phyloP scores from a whole-genome alignment of 805 yeast species.

The Candida odintsovae region DNA sequence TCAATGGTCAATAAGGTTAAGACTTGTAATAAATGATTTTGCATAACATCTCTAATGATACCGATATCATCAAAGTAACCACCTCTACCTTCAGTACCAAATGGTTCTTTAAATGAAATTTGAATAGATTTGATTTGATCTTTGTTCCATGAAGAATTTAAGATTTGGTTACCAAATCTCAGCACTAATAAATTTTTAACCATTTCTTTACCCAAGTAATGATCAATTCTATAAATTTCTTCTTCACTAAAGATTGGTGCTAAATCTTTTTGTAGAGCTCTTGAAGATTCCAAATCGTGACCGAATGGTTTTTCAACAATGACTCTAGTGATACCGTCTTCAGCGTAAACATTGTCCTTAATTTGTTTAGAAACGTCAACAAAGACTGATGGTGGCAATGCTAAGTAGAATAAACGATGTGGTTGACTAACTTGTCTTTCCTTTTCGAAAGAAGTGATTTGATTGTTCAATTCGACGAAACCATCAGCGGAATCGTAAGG shows the following conservation, averaged over 20 bases:
- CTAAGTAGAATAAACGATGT: constrained; percentile 85
- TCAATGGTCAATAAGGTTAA: constrained; percentile 92
- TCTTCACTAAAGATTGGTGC: constrained; percentile 87
- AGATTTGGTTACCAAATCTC: constrained; percentile 86
- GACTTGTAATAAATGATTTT: constrained; percentile 92
- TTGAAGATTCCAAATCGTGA: constrained; percentile 75
- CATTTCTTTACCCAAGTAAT: constrained; percentile 96
- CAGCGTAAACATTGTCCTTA: constrained; percentile 62
- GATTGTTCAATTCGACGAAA: constrained; percentile 48
- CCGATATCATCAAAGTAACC: constrained; percentile 96
- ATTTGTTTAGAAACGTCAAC: constrained; percentile 69
- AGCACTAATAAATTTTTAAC: constrained; percentile 87
- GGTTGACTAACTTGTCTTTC: constrained; percentile 40
- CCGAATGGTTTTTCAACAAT: constrained; percentile 98
- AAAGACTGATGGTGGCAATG: constrained; percentile 92
- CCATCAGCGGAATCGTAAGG: constrained; percentile 78
- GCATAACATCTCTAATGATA: constrained; percentile 96
- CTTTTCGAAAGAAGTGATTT: constrained; percentile 55
- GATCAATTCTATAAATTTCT: constrained; percentile 93
- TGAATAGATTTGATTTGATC: constrained; percentile 75
- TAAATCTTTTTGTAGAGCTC: constrained; percentile 68
- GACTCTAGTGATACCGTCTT: constrained; percentile 67
- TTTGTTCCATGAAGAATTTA: constrained; percentile 86
- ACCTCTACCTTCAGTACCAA: constrained; percentile 98
- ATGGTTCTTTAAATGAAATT: constrained; percentile 93